Evolutionary conservation across 768 basidiomycete species (phyloP), one percentile per base, ranked within the genome.

Genomic region (Tulasnella sp.): DNA sequence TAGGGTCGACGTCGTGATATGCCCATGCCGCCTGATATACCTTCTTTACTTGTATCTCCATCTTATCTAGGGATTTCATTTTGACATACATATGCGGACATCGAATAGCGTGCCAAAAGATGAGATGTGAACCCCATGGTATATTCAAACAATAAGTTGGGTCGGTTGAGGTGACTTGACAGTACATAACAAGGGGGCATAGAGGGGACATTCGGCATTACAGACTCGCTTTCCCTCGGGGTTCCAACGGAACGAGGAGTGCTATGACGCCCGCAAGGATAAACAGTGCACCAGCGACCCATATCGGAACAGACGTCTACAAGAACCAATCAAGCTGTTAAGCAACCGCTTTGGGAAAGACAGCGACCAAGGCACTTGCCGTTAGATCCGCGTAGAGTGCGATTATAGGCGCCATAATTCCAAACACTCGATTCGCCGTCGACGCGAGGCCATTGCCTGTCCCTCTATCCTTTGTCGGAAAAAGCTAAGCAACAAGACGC

Each of bases 191-290:
- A n/a, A n/a, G n/a, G n/a, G n/a, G n/a, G n/a, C n/a, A n/a, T n/a
- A n/a, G n/a, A n/a, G n/a, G n/a, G n/a, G n/a, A n/a, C n/a, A n/a
- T n/a, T n/a, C n/a, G n/a, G n/a, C n/a, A 27, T 65, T 72, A 86
- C 65, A 84, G 77, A 46, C 82, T 81, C 29, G 79, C 80, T 63
- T 77, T 82, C n/a, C 85, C 86, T 63, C 80, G 70, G 0, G 84
- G 80, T 66, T 88, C 84, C 61, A 80, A 86, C 0, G 85, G 86
- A 17, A 89, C 68, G 0, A 83, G 63, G 31, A 86, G 65, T 1
- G 82, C 76, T 48, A 86, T 62, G 6, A 71, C 65, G 2, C 83
- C 84, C 5, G 81, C 76, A 52, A 73, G 69, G 21, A 87, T 71
- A 59, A 84, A 73, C 56, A 88, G 62, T 4, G 74, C 79, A 0